A percentile compares a stretch with the other conserved stretches of the same genome.
Evolutionary conservation across 257 asterid species (phyloP).

Genomic region (Solanum habrochaites): DNA sequence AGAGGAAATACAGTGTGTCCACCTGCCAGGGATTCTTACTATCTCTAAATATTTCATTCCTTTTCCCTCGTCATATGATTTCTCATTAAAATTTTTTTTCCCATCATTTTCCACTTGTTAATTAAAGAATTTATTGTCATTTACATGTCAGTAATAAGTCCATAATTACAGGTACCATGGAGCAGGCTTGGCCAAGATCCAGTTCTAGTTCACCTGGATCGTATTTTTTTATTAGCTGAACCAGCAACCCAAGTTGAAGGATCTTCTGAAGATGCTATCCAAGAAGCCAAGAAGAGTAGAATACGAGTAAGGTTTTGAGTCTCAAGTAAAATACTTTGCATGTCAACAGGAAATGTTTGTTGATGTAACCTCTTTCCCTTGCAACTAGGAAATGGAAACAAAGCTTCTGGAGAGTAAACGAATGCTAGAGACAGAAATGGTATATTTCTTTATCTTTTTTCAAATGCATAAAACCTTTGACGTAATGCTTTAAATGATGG

Average conservation of each 20-base stretch:
- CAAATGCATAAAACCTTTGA: not conserved
- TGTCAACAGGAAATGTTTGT: not conserved
- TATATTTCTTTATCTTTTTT: conserved; percentile 14
- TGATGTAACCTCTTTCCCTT: conserved; percentile 1
- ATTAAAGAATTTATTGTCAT: not conserved
- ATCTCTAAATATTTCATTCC: not conserved
- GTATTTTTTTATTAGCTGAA: conserved; percentile 85
- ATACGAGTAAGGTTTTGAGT: conserved; percentile 52
- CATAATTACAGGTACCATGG: conserved; percentile 86
- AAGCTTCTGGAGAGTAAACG: conserved; percentile 78
- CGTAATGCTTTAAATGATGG: not conserved
- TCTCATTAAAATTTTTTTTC: not conserved
- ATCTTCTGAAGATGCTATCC: conserved; percentile 87
- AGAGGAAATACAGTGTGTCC: not conserved
- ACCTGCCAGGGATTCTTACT: not conserved
- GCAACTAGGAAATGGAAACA: conserved; percentile 73
- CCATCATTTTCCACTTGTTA: not conserved
- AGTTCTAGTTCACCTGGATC: conserved; percentile 83
- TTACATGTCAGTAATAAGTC: conserved; percentile 1
- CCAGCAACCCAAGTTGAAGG: conserved; percentile 97
- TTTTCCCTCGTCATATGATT: not conserved
- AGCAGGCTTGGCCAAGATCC: conserved; percentile 99
- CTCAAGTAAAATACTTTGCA: not conserved
- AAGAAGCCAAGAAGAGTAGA: conserved; percentile 74
- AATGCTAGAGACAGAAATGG: conserved; percentile 67